Conservation (phyloP, 768 basidiomycete genomes). For the Antrodiella citrinella region DNA sequence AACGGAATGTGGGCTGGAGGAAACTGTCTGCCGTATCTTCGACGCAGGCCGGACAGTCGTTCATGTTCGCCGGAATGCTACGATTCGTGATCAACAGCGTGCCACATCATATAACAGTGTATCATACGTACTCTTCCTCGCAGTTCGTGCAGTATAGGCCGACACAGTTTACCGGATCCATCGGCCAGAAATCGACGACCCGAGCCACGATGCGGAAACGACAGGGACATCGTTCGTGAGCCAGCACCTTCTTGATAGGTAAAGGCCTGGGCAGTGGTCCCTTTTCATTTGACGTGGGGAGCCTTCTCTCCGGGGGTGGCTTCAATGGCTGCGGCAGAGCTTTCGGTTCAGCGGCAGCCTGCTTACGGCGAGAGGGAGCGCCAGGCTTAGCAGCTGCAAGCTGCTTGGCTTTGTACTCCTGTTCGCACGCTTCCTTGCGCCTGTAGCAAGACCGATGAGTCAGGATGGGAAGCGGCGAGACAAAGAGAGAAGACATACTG, state of each 20-base stretch:
- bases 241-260: constrained; percentile 31
- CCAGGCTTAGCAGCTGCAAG: not conserved
- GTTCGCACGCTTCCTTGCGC: constrained; percentile 26
- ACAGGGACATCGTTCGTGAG: constrained; percentile 20
- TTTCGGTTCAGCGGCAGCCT: not conserved
- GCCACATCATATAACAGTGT: not conserved
- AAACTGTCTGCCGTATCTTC: constrained; percentile 39
- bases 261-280: not conserved
- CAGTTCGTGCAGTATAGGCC: constrained; percentile 46
- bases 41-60: constrained; percentile 32
- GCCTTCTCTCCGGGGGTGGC: not conserved
- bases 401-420: constrained; percentile 15
- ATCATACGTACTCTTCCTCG: constrained; percentile 33
- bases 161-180: constrained; percentile 38
- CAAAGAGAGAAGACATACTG: no score
- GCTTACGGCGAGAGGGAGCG: not conserved
- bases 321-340: not conserved
- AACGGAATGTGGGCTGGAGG: constrained; percentile 37
- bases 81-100: no score
- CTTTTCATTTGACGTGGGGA: not conserved
- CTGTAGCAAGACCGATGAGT: no score
- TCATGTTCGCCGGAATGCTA: no score
- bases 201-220: constrained; percentile 39
- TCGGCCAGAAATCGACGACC: constrained; percentile 49
- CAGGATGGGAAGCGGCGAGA: no score